Conservation (phyloP, 2,329 filamentous ascomycete genomes). For the Fusarium irregulare region DNA sequence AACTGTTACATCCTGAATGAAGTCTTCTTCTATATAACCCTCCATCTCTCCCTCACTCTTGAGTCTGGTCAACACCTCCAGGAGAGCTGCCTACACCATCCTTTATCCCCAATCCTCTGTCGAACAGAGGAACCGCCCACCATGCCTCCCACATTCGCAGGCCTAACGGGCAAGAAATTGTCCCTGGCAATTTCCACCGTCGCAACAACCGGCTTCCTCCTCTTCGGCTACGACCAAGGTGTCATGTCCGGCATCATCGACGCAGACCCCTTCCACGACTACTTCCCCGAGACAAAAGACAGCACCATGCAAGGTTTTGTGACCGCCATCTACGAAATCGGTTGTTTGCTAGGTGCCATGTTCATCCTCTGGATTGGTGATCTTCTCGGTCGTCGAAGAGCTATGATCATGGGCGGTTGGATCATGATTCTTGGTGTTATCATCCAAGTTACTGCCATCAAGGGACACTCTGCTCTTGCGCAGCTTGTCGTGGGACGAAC, state of each 20-base stretch:
- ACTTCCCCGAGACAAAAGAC: slow-evolving; percentile 58
- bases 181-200: slow-evolving; percentile 69
- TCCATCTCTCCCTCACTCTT: neutral
- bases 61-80: slow-evolving; percentile 20
- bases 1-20: neutral
- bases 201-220: slow-evolving; percentile 71
- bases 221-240: slow-evolving; percentile 69
- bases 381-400: slow-evolving; percentile 60
- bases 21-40: slow-evolving; percentile 23
- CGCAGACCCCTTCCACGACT: slow-evolving; percentile 60
- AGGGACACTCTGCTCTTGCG: slow-evolving; percentile 52
- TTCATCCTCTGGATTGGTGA: slow-evolving; percentile 66
- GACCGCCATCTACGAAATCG: slow-evolving; percentile 63
- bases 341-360: slow-evolving; percentile 63
- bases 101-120: too few species aligned
- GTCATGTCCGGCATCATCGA: slow-evolving; percentile 67
- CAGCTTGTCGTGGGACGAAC: slow-evolving; percentile 64
- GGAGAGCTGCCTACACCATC: slow-evolving; percentile 17
- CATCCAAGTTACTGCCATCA: slow-evolving; percentile 63
- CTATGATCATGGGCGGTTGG: slow-evolving; percentile 66
- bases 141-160: slow-evolving; percentile 67
- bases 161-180: slow-evolving; percentile 68
- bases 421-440: slow-evolving; percentile 71
- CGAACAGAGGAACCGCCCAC: slow-evolving; percentile 9
- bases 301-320: slow-evolving; percentile 61